These are phyloP conservation scores for Cucumis hystrix DNA, from an alignment of 306 rosid species.

Conservation along the genomic window DNA sequence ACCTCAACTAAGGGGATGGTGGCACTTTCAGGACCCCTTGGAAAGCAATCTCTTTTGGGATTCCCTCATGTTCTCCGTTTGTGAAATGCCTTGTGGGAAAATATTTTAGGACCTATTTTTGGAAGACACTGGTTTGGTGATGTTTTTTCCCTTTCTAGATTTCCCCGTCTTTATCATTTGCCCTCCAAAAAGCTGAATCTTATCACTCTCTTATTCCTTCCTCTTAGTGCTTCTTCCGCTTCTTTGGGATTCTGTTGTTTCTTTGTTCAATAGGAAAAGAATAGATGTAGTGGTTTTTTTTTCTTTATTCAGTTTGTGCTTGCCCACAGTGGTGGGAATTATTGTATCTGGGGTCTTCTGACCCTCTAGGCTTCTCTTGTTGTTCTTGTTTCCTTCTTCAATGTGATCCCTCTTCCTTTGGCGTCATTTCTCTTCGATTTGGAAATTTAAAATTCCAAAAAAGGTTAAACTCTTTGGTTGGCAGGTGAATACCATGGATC, in stretches of 20 bases:
- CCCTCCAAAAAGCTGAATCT: background rate
- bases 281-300: background rate
- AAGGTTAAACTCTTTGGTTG: background rate
- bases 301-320: background rate
- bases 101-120: background rate
- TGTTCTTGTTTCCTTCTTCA: background rate
- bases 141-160: no score
- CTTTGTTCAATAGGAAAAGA: background rate
- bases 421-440: background rate
- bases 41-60: background rate
- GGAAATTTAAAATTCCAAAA: background rate
- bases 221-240: background rate
- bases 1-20: background rate
- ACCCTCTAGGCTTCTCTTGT: background rate
- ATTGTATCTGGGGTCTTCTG: background rate
- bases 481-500: background rate
- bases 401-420: background rate
- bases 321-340: background rate
- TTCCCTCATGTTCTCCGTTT: background rate
- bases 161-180: background rate
- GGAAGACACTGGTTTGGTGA: background rate
- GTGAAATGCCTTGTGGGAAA: background rate
- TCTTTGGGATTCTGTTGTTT: background rate
- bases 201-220: background rate
- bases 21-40: background rate